Evolutionary conservation across 1,284 basidiomycete genomes (phyloP), one percentile per base, ranked within the genome.

Genomic region (Limonomyces culmigenus): DNA sequence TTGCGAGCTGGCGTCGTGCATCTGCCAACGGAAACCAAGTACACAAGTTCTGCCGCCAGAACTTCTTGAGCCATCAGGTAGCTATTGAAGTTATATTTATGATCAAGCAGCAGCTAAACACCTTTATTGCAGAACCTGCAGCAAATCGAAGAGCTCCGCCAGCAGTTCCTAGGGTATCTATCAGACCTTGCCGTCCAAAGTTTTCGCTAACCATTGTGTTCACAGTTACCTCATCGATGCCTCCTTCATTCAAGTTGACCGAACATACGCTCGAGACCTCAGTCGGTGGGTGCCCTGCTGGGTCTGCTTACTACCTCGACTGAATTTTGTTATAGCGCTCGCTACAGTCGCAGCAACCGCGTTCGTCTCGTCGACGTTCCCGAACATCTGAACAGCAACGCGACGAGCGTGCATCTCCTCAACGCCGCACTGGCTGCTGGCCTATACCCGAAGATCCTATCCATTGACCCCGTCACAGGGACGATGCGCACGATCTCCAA

Each of bases 141-240:
- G 53, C 89, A 96, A 53, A 95, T 98, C 34, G 95, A 98, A 52
- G 95, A 98, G 50, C 66, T 98, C 19, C 76, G 93, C 4, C 89
- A 95, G 49, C 93, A 97, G 53, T 83, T 95, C 46, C 63, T 97
- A 29, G 74, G 81, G 67, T 85, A 45, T 44, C 47, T 19, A 17
- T 18, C 15, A 19, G 3, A 31, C 29, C 14, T 14, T 17, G 32
- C 25, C 21, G 18, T 34, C 11, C 13, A 13, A 27, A 4, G 19
- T 35, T 8, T 29, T 13, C 34, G 27, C 2, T 6, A 12, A 6
- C 32, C 29, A 11, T 41, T 42, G 35, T 46, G 32, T n/a, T 33
- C 32, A 33, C 5, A 80, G 78, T 13, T 83, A 84, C 50, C 60
- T 97, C 23, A 69, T 95, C 14, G 93, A 97, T 52, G 83, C 89